Evolutionary conservation across 192 early-diverging fungal genomes (phyloP).

Genomic region (Spizellomyces sp.): DNA sequence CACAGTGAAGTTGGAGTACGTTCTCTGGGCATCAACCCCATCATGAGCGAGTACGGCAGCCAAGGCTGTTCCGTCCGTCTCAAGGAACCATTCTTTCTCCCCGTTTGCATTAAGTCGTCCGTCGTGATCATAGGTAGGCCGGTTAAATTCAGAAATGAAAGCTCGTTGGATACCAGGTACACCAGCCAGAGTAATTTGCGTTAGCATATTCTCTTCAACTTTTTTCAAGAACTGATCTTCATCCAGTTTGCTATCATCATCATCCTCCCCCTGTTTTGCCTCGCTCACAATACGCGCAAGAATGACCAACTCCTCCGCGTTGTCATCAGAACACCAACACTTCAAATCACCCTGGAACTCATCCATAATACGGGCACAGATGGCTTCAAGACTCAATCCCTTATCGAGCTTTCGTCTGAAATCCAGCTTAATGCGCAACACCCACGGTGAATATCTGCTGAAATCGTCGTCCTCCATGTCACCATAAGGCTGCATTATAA

Average conservation of each 20-base stretch:
- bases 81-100: slow-evolving; percentile 76
- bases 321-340: slow-evolving; percentile 88
- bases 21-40: slow-evolving; percentile 78
- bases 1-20: slow-evolving; percentile 89
- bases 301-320: slow-evolving; percentile 83
- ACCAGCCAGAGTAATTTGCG: slow-evolving; percentile 84
- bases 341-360: slow-evolving; percentile 75
- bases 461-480: slow-evolving; percentile 74
- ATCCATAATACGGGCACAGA: slow-evolving; percentile 77
- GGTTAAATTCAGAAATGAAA: slow-evolving; percentile 65
- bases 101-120: slow-evolving; percentile 56
- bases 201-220: slow-evolving; percentile 85
- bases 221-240: slow-evolving; percentile 90
- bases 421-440: slow-evolving; percentile 57
- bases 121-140: slow-evolving; percentile 7
- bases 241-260: slow-evolving; percentile 60
- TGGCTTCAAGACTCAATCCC: slow-evolving; percentile 80
- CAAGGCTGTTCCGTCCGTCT: slow-evolving; percentile 93
- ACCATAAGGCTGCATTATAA: slow-evolving; percentile 85
- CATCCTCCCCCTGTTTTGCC: slow-evolving; percentile 67
- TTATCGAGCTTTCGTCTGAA: slow-evolving; percentile 85
- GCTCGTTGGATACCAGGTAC: slow-evolving; percentile 83
- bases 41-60: slow-evolving; percentile 81
- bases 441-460: slow-evolving; percentile 57
- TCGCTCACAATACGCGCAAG: slow-evolving; percentile 82